Percentiles rank a stretch among this genome's conserved stretches.
phyloP scores from a whole-genome alignment of 2,329 filamentous ascomycete genomes.

The Cladobotryum protrusum region DNA sequence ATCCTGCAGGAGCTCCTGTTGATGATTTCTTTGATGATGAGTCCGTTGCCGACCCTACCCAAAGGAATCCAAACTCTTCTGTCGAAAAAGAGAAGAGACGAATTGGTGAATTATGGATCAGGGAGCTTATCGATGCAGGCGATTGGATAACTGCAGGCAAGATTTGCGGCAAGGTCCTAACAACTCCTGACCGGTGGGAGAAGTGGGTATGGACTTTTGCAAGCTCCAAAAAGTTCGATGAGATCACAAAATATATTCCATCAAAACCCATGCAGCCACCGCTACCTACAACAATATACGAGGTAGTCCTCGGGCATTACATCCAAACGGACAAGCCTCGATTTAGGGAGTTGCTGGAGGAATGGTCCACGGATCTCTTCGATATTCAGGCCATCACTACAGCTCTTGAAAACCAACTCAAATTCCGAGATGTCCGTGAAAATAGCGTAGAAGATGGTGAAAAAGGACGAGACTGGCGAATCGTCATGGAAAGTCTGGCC shows the following conservation, averaged over 20 bases:
- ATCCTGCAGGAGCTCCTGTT: conserved; percentile 24
- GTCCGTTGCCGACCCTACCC: conserved; percentile 50
- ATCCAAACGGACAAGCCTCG: conserved; percentile 68
- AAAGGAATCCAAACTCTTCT: conserved; percentile 52
- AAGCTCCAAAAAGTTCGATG: conserved; percentile 77
- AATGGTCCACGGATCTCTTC: conserved; percentile 81
- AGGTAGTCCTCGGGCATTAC: conserved; percentile 84
- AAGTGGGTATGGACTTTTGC: conserved; percentile 94
- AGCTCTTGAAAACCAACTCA: conserved; percentile 75
- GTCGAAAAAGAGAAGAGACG: conserved; percentile 82
- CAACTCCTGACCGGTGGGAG: conserved; percentile 78
- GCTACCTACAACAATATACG: conserved; percentile 76
- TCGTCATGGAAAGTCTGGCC: conserved; percentile 80
- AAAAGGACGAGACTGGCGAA: conserved; percentile 74
- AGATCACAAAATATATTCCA: conserved; percentile 81
- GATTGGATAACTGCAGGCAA: conserved; percentile 75
- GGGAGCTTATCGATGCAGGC: conserved; percentile 68
- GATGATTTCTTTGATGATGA: conserved; percentile 72
- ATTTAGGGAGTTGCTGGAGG: conserved; percentile 72
- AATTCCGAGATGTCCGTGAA: conserved; percentile 66
- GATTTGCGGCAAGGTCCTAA: conserved; percentile 76
- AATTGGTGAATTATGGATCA: conserved; percentile 89
- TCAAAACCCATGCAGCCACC: conserved; percentile 69
- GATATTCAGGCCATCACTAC: conserved; percentile 70
- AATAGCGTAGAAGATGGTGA: conserved; percentile 70